These are phyloP conservation scores for Aspergillus spinulosporus DNA, from an alignment of 2,329 filamentous ascomycete species.

Conservation along the genomic window DNA sequence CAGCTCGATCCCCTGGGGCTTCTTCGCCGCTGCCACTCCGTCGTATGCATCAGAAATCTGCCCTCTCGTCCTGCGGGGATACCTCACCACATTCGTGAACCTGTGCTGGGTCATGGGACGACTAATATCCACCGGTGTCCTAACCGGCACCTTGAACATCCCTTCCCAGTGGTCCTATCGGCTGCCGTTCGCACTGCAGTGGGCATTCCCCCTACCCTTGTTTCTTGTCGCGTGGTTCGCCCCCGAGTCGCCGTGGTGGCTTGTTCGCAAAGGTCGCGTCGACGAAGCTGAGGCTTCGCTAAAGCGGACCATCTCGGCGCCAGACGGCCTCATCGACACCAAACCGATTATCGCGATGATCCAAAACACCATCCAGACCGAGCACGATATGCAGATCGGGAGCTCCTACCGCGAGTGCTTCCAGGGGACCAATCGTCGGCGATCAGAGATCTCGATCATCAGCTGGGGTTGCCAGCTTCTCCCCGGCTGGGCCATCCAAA, in stretches of 20 bases:
- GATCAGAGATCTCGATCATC: constrained; percentile 45
- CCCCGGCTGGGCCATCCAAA: constrained; percentile 33
- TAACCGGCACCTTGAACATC: constrained; percentile 43
- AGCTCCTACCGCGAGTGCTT: constrained; percentile 34
- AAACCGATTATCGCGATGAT: constrained; percentile 35
- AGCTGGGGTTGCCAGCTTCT: constrained; percentile 38
- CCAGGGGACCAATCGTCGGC: constrained; percentile 33
- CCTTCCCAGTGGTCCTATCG: constrained; percentile 50
- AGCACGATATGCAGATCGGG: constrained; percentile 23
- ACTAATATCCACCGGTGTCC: constrained; percentile 48
- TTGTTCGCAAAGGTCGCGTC: constrained; percentile 37
- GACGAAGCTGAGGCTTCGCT: neutral
- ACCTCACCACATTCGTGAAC: constrained; percentile 44
- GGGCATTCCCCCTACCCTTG: constrained; percentile 52
- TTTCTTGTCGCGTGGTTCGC: constrained; percentile 45
- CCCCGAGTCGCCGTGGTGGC: constrained; percentile 52
- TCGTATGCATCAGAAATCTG: constrained; percentile 45
- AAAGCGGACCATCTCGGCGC: neutral
- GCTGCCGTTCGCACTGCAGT: constrained; percentile 51
- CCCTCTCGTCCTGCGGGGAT: constrained; percentile 39
- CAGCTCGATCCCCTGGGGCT: constrained; percentile 3
- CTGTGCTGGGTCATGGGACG: constrained; percentile 48
- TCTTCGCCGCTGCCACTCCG: constrained; percentile 38
- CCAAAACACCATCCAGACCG: constrained; percentile 37
- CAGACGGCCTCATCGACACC: neutral